phyloP scores from a whole-genome alignment of 2,329 filamentous ascomycete genomes.

The Penicillium sp. region DNA sequence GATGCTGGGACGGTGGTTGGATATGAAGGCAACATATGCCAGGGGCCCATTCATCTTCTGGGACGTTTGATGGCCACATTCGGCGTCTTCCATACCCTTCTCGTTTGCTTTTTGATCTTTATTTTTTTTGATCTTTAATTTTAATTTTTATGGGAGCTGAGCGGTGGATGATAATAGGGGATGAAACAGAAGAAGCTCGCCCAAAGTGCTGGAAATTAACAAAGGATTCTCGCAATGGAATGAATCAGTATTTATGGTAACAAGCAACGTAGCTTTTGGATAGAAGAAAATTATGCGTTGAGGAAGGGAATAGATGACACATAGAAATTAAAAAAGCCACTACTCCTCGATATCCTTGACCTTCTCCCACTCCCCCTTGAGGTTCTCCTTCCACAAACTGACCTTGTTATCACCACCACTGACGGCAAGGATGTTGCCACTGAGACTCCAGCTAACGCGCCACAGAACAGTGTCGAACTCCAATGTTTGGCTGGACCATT shows the following conservation, averaged over 20 bases:
- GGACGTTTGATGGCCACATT: conserved; percentile 18
- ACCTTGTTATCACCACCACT: conserved; percentile 96
- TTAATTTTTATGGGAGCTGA: not conserved
- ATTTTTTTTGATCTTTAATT: not conserved
- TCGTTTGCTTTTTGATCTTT: not conserved
- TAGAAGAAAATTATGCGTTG: conserved; percentile 13
- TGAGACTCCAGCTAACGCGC: conserved; percentile 97
- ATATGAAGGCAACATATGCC: conserved; percentile 22
- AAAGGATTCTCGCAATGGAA: not conserved
- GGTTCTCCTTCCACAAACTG: conserved; percentile 96
- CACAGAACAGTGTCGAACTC: conserved; percentile 87
- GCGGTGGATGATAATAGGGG: not conserved
- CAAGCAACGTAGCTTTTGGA: conserved; percentile 1
- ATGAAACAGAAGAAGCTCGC: not conserved
- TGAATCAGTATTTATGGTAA: not conserved
- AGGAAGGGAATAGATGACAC: conserved; percentile 20
- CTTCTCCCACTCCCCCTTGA: conserved; percentile 94
- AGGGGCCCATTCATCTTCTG: conserved; percentile 37
- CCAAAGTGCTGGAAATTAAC: not conserved
- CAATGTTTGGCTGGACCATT: conserved; percentile 84
- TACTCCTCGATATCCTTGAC: conserved; percentile 95
- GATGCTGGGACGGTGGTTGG: conserved; percentile 52
- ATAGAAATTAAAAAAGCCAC: conserved; percentile 13
- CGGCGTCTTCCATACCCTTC: not conserved
- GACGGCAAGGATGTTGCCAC: conserved; percentile 92